Base-by-base conservation (phyloP, 768 basidiomycete genomes). In the Leccinum obscurum region DNA sequence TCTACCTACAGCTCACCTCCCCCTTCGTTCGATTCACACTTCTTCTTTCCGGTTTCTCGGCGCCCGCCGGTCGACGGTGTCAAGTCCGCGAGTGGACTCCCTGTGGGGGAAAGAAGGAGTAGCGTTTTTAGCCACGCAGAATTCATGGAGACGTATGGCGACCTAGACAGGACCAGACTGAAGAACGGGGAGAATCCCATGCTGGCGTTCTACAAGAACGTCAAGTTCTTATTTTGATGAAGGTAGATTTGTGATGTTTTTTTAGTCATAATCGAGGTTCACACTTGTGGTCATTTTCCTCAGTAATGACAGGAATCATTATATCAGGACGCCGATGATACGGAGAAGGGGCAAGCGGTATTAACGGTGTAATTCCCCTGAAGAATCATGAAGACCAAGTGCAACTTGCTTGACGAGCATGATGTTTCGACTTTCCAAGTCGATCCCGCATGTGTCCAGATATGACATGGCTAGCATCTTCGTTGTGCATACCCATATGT, bases 171-270 rank as follows among this genome's bases (percentile, higher is more conserved):
- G 72, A 97, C 96, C 22, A 80, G 80, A 50, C 75, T 94, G 56
- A 79, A 77, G 62, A 95, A 84, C 71, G 93, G 95, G 54, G 92
- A 92, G 75, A 95, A 95, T 72, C 92, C 95, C 7, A 80, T 97
- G 81, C 69, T 95, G 58, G 86, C 89, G 66, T 95, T 89, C 73
- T 98, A 97, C 73, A 84, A 89, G 75, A 97, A 97, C 77, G 95
- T 95, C 62, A 94, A 95, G 74, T 88, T 97, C 70, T 78, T 96
- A 69, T 96, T 96, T 66, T 96, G 66, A 81, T 22, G 28, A 52
- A 65, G 48, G 51, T 52, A 53, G 39, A 53, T 44, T 54, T 41
- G 9, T 54, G 49, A 20, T 44, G 28, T 15, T 52, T 50, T 52
- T 50, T 48, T 50, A n/a, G 37, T 53, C 34, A 26, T 22, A 26